Evolutionary conservation across 441 rosid genomes (phyloP).

Genomic region (Mallotus repandus): DNA sequence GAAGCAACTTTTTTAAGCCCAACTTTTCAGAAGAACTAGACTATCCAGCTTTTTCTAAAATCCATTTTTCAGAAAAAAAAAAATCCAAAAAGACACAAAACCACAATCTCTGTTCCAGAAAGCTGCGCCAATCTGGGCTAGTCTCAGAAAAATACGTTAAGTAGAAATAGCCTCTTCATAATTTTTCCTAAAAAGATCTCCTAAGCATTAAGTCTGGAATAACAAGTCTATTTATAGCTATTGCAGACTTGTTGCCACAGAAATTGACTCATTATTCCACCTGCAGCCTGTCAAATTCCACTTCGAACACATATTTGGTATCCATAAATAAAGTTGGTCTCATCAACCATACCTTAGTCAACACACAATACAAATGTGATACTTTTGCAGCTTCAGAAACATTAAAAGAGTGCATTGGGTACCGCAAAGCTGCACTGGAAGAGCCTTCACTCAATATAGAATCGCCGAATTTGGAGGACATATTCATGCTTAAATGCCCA

Average conservation of each 20-base stretch:
- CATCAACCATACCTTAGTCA: constrained; percentile 51
- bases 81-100: no score
- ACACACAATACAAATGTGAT: constrained; percentile 42
- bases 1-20: no score
- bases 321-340: not conserved
- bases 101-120: no score
- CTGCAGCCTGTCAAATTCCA: not conserved
- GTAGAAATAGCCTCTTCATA: not conserved
- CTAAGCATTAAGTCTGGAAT: not conserved
- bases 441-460: constrained; percentile 30
- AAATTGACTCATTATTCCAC: not conserved
- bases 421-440: constrained; percentile 25
- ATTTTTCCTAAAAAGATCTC: not conserved
- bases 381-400: constrained; percentile 58
- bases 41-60: no score
- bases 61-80: no score
- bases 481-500: constrained; percentile 41
- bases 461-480: constrained; percentile 31
- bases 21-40: no score
- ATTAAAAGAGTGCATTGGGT: constrained; percentile 29
- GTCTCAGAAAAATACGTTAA: not conserved
- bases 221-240: no score
- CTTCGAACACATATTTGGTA: not conserved
- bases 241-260: no score
- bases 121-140: no score